Base-by-base conservation (phyloP, 2,329 filamentous ascomycete genomes). In the Clonostachys rhizophaga region DNA sequence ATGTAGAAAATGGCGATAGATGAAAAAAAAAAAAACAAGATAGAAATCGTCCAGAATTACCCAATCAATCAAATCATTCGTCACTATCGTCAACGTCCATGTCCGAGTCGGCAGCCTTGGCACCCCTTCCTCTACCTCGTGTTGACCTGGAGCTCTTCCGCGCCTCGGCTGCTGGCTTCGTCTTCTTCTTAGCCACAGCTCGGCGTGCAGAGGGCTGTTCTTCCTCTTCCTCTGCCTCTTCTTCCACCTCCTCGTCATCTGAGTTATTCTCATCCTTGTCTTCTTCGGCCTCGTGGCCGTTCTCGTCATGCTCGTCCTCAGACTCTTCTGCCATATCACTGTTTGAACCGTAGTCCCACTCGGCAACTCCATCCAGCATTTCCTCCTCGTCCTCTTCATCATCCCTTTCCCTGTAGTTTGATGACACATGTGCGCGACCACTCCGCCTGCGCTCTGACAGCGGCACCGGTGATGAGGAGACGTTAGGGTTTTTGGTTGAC, bases 371-470 rank as follows among this genome's bases (percentile, higher is more conserved):
- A 42, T 79, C 72, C 20, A 81, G 64, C 79, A 83, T 83, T 58
- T 83, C 79, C 52, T 79, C 72, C 50, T 83, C 78, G 49, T 83
- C 79, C 43, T 78, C 78, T 11, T 72, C 71, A 11, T 77, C 77
- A 47, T 80, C 76, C 34, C 78, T 73, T 58, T 83, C 79, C 18
- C 72, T 70, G 52, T 83, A 83, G 35, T 68, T 61, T 6, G 76
- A 75, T 14, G 66, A 62, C 44, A 64, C 69, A 51, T 67, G 69
- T 6, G 71, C 61, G 43, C 79, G 75, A n/a, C 78, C 72, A 54
- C 79, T 83, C 34, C 78, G 78, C 41, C 79, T 72, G 36, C 79
- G 75, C 52, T 81, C 75, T 3, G 69, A 64, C 34, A 63, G 51
- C 14, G 70, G 56, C 16, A 71, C 46, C 13, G 55, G 48, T 16